phyloP scores from a whole-genome alignment of 768 basidiomycete genomes.

The Russula compacta region DNA sequence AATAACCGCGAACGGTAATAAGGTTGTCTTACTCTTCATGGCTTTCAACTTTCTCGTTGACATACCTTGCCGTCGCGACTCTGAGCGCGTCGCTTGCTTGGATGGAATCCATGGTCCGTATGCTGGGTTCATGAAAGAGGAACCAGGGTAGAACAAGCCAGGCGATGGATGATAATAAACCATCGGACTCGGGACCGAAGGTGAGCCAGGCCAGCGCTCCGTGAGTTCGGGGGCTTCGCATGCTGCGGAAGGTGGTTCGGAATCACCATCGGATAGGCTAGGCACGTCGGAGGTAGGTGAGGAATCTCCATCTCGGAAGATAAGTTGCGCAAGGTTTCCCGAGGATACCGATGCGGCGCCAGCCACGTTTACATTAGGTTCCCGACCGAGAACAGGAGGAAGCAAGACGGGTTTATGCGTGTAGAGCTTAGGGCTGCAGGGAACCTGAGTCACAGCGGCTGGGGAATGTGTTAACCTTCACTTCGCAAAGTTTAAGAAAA shows the following conservation, averaged over 20 bases:
- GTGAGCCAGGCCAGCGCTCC: slow-evolving; percentile 16
- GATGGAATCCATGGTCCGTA: neutral
- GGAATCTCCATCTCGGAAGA: neutral
- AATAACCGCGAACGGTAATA: neutral
- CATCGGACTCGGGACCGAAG: neutral
- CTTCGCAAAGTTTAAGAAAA: neutral
- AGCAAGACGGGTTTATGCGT: neutral
- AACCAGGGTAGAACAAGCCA: slow-evolving; percentile 1
- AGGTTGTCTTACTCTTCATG: slow-evolving; percentile 13
- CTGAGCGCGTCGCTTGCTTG: neutral
- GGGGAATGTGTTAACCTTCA: neutral
- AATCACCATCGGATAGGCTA: slow-evolving; percentile 17
- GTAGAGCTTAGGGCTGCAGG: neutral
- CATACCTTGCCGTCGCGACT: slow-evolving; percentile 5
- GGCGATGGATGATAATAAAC: slow-evolving; percentile 9
- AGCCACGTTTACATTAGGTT: neutral
- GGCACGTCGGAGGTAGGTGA: slow-evolving; percentile 14
- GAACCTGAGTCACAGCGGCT: neutral
- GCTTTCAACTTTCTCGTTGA: slow-evolving; percentile 15
- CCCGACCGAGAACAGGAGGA: neutral
- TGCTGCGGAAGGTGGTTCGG: slow-evolving; percentile 9
- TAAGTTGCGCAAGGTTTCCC: slow-evolving; percentile 2
- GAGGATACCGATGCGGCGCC: neutral
- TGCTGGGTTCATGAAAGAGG: slow-evolving; percentile 1
- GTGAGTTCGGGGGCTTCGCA: slow-evolving; percentile 15